Evolutionary conservation across 371 early-diverging fungal genomes (phyloP), one percentile per base, ranked within the genome.

Genomic region (Mortierella sp.): DNA sequence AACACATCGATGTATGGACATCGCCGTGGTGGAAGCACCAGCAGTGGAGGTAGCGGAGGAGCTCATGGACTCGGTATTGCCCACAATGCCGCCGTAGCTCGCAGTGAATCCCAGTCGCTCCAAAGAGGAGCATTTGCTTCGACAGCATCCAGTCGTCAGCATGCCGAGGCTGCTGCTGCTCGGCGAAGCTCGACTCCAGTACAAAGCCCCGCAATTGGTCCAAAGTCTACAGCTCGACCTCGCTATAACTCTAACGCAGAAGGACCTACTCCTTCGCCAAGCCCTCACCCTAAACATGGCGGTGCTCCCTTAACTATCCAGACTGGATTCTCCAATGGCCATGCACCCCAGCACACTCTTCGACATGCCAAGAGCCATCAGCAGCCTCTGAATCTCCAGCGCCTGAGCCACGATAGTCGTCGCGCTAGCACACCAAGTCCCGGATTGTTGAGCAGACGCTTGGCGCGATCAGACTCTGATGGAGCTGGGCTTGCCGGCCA

Each of bases 351-450:
- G 53, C 76, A 70, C 9, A 76, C 71, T 7, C 66, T 78, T 53
- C 73, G 79, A 23, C 79, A 79, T 45, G 59, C 70, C 60, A 79
- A 73, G 70, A 79, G 79, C 42, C 74, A 74, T 29, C 78, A 78
- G 26, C 70, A 61, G 47, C 69, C 70, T 13, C 49, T 73, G 71
- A 70, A 66, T 49, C 49, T 28, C 34, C 70, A 58, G 31, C 74
- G 72, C 28, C 72, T 63, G 61, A 70, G 55, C 35, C 55, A 40
- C 15, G 68, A 70, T 51, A 55, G 43, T 34, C 75, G 74, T 9
- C 70, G 71, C 12, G 28, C 70, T 4, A 73, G 75, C 54, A 74
- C 80, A 5, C 80, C 80, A 12, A 80, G 80, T 15, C 70, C 79
- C 23, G 74, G 62, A 19, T 42, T 59, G 9, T 26, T 32, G 1